Percentiles rank a stretch among this genome's conserved stretches.
phyloP scores from a whole-genome alignment of 225 moss, liverwort and hornwort genomes.

The Sphagnum tenellum region DNA sequence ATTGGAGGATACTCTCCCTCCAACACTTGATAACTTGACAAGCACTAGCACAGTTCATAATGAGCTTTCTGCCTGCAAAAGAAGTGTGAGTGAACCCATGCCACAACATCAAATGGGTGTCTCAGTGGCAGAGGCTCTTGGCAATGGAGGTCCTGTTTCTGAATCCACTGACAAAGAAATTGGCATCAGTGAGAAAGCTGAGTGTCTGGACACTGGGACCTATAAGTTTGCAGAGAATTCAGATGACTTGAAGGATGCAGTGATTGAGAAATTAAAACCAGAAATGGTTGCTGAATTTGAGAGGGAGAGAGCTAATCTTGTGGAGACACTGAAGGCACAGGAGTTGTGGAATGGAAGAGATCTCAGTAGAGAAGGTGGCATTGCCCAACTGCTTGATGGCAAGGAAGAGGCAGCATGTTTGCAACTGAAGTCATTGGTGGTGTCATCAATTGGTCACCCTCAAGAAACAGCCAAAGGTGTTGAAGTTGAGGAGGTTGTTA shows the following conservation, averaged over 20 bases:
- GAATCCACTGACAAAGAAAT: no score
- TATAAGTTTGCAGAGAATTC: background rate
- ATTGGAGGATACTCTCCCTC: no score
- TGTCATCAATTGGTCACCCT: conserved; percentile 31
- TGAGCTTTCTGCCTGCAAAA: no score
- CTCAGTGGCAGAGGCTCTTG: no score
- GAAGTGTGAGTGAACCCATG: no score
- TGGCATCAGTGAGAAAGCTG: no score
- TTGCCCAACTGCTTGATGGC: background rate
- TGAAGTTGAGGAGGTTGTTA: conserved; percentile 39
- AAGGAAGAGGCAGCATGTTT: conserved; percentile 29
- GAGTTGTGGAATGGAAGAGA: conserved; percentile 49
- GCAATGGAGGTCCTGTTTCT: no score
- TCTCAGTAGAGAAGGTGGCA: conserved; percentile 5
- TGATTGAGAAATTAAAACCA: background rate
- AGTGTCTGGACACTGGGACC: no score
- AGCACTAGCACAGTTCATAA: no score
- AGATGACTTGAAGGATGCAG: conserved; percentile 3
- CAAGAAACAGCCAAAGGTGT: conserved; percentile 43
- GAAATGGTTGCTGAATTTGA: conserved; percentile 8
- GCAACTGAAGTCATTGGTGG: conserved; percentile 28
- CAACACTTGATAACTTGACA: no score
- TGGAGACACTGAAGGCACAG: conserved; percentile 32
- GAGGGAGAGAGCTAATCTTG: conserved; percentile 18
- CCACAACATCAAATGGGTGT: no score